phyloP scores from a whole-genome alignment of 2,329 filamentous ascomycete genomes.

The Microcyclospora pomicola region DNA sequence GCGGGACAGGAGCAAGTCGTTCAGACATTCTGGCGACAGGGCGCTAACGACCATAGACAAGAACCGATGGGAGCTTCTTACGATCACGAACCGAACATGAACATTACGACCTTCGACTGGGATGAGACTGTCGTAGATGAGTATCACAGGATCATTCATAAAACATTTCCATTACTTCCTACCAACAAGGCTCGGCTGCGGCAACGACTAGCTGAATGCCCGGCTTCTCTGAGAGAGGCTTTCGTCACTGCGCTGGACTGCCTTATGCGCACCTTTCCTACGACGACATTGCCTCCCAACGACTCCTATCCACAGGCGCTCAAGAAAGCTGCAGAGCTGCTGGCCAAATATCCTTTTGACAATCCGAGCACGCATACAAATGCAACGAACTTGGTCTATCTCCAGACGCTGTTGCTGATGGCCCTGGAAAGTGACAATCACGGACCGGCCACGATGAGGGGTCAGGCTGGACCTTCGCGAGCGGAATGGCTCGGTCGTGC shows the following conservation, averaged over 20 bases:
- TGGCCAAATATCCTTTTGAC: constrained; percentile 33
- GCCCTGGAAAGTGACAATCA: constrained; percentile 51
- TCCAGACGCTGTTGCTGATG: constrained; percentile 54
- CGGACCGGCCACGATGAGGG: constrained; percentile 32
- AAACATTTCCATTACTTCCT: constrained; percentile 52
- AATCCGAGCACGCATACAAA: constrained; percentile 27
- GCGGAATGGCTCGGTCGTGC: constrained; percentile 49
- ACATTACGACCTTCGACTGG: constrained; percentile 28
- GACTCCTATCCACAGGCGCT: constrained; percentile 23
- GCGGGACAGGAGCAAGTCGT: constrained; percentile 8
- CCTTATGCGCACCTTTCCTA: constrained; percentile 42
- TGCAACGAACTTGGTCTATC: constrained; percentile 39
- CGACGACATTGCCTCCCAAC: constrained; percentile 23
- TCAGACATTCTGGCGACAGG: constrained; percentile 21
- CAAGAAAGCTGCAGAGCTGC: constrained; percentile 30
- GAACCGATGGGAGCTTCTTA: constrained; percentile 18
- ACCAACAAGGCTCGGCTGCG: constrained; percentile 43
- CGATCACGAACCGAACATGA: constrained; percentile 10
- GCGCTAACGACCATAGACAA: constrained; percentile 13
- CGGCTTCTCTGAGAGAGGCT: constrained; percentile 44
- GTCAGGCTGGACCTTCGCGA: constrained; percentile 34
- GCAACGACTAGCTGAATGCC: constrained; percentile 42
- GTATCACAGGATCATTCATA: constrained; percentile 52
- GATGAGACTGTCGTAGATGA: constrained; percentile 32
- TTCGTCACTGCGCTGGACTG: constrained; percentile 50